Percentiles rank a stretch among this genome's conserved stretches.
phyloP scores from a whole-genome alignment of 495 filamentous ascomycete species.

The Aspergillus heteromorphus region DNA sequence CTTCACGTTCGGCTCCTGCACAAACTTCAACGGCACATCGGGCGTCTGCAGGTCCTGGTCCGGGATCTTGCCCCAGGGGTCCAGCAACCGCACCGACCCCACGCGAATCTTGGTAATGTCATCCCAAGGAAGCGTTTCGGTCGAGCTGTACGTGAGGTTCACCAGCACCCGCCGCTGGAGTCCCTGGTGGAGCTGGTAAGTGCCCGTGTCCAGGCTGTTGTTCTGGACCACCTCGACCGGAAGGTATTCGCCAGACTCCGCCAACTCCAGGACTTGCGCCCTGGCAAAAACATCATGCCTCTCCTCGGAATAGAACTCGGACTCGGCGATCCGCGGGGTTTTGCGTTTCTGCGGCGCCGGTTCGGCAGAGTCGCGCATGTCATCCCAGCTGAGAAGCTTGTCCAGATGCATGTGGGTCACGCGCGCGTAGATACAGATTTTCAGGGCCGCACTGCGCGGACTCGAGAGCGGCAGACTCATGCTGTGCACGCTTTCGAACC shows the following conservation, averaged over 20 bases:
- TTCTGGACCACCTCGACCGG: slow-evolving; percentile 90
- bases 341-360: slow-evolving; percentile 53
- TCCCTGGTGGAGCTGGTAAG: slow-evolving; percentile 93
- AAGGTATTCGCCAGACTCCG: slow-evolving; percentile 83
- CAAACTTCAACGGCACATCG: slow-evolving; percentile 71
- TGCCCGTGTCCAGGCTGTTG: slow-evolving; percentile 72
- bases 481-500: slow-evolving; percentile 95
- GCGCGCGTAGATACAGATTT: slow-evolving; percentile 90
- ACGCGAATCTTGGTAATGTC: slow-evolving; percentile 70
- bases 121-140: slow-evolving; percentile 80
- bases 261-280: slow-evolving; percentile 81
- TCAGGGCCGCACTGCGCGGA: slow-evolving; percentile 64
- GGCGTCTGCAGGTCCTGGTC: slow-evolving; percentile 65
- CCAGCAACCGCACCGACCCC: slow-evolving; percentile 73
- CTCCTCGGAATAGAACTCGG: slow-evolving; percentile 88
- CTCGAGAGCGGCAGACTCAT: slow-evolving; percentile 94
- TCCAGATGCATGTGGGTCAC: slow-evolving; percentile 93
- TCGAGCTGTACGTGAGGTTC: slow-evolving; percentile 82
- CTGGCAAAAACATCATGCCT: slow-evolving; percentile 87
- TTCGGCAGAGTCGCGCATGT: slow-evolving; percentile 72
- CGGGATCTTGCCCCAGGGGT: slow-evolving; percentile 77
- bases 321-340: slow-evolving; percentile 74
- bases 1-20: slow-evolving; percentile 67
- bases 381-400: slow-evolving; percentile 97
- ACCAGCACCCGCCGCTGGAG: slow-evolving; percentile 85